A percentile compares a stretch with the other conserved stretches of the same genome.
These are phyloP conservation scores for Umbelopsis isabellina DNA, from an alignment of 192 early-diverging fungal genomes.

Conservation along the genomic window DNA sequence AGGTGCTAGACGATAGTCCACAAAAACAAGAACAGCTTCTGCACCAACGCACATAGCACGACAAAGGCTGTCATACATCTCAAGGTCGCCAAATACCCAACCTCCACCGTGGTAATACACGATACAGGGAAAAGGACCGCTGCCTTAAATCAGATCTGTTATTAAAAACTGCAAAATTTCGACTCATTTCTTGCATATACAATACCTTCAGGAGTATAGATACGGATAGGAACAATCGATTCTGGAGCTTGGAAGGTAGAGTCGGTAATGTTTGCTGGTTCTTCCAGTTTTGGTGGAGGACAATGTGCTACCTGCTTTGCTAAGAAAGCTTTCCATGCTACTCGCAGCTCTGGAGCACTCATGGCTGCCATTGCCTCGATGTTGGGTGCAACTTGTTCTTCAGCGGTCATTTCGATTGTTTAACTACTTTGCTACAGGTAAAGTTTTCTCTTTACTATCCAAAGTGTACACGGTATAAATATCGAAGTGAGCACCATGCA, in stretches of 20 bases:
- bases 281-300: background rate
- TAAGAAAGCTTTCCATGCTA: background rate
- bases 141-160: background rate
- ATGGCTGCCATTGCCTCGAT: background rate
- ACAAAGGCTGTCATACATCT: background rate
- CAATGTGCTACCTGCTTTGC: background rate
- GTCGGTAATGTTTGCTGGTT: background rate
- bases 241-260: background rate
- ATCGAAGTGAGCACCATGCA: no score
- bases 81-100: background rate
- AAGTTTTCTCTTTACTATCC: no score
- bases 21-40: conserved; percentile 35
- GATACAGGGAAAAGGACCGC: background rate
- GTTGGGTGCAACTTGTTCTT: no score
- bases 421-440: no score
- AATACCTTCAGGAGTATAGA: background rate
- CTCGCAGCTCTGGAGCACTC: background rate
- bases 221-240: conserved; percentile 4
- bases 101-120: conserved; percentile 4
- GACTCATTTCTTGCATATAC: background rate
- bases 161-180: background rate
- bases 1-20: conserved; percentile 42
- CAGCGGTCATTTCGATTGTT: no score
- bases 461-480: no score
- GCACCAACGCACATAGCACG: conserved; percentile 24